Evolutionary conservation across 805 yeast genomes (phyloP).

Genomic region (Jamesozyma piceae): DNA sequence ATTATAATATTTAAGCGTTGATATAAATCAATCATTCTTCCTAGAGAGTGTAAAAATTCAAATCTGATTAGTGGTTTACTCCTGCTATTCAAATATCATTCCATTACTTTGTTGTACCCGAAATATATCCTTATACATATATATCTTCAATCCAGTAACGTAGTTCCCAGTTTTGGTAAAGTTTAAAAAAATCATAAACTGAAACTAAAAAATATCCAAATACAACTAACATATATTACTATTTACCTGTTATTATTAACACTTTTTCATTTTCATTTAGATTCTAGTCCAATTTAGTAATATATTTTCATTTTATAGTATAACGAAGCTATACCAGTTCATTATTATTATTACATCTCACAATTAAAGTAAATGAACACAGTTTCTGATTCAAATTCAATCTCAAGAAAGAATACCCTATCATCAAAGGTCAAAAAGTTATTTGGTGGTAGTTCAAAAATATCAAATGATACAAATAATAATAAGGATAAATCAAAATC

Average conservation of each 20-base stretch:
- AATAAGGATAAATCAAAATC: background rate
- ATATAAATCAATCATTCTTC: background rate
- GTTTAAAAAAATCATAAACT: too few relatives aligned
- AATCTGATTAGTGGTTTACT: background rate
- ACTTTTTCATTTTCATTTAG: too few relatives aligned
- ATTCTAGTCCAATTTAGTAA: background rate
- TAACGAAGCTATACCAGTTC: background rate
- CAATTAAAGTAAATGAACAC: background rate
- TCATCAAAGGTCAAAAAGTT: conserved; percentile 7
- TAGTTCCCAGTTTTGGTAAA: too few relatives aligned
- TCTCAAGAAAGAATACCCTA: conserved; percentile 4
- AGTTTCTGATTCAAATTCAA: background rate
- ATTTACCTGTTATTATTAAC: background rate
- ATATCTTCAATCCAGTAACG: too few relatives aligned
- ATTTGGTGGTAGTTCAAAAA: conserved; percentile 4
- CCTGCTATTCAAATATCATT: background rate
- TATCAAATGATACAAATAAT: background rate
- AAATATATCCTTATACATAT: background rate
- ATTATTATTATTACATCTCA: background rate
- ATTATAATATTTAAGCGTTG: too few relatives aligned
- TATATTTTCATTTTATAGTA: background rate
- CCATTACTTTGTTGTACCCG: background rate
- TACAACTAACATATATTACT: background rate
- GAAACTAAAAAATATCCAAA: too few relatives aligned
- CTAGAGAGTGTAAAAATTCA: background rate